Base-by-base conservation (phyloP, 208 protist genomes). In the Trypanosoma boissoni region DNA sequence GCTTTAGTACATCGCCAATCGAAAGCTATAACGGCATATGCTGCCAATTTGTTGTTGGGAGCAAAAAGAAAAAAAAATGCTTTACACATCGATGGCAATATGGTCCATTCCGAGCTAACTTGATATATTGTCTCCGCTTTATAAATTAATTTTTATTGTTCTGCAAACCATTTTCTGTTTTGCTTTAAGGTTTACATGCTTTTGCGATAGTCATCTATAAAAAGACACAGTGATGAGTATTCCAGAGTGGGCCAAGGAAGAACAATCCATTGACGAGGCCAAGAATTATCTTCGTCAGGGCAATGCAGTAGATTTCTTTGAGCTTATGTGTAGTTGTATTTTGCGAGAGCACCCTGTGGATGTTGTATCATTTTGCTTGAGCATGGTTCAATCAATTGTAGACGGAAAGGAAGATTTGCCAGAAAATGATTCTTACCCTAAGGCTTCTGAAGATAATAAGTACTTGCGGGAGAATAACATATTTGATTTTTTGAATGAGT, bases 261-360 rank as follows among this genome's bases (percentile, higher is more conserved):
- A 93, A 62, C 68, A 83, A 62, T 78, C 86, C 9, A 88, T 96
- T 49, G 83, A 94, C 16, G 78, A 74, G 21, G 91, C 91, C 10
- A 96, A 92, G 68, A 72, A 60, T 51, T 96, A 94, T 64, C 75
- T 96, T 20, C 79, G 91, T 23, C 58, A 88, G 36, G 86, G 85
- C 14, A 70, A 78, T 59, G 79, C 76, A 1, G 83, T 94, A 5
- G 91, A 94, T 61, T 96, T 96, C 49, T 96, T 92, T 56, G 91
- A 96, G 67, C 56, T 86, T 56, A 76, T 96, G n/a, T 69, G 85
- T 9, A 83, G 87, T 42, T 69, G 58, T 49, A 77, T 96, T 44
- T 70, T 96, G 20, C 58, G 68, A 23, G 65, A 80, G 1, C 78
- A 92, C 63, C 91, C 91, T 7, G 64, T 58, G 7, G 71, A 92